Evolutionary conservation across 495 filamentous ascomycete genomes (phyloP), one percentile per base, ranked within the genome.

Genomic region (Aspergillus bertholletiae): DNA sequence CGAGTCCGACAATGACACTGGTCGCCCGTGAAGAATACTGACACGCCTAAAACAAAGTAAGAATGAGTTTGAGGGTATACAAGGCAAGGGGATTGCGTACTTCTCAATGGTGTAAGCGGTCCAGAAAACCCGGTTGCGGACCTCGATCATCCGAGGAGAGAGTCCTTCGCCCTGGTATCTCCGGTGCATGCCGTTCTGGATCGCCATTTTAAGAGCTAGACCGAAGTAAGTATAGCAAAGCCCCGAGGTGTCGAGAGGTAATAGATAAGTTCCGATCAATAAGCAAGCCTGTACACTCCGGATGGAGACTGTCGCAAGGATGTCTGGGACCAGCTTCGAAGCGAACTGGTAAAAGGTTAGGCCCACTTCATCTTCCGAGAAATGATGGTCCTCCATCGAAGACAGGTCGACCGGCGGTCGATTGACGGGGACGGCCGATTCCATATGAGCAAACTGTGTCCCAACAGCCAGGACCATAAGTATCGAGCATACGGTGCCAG

Each of bases 111-210:
- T 78, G 51, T 77, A 79, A 3, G 74, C 69, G 7, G 74, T 80
- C 77, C 77, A 80, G 57, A 79, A 80, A 4, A 80, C 73, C 4
- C 77, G 69, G 54, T 80, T 80, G 13, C 77, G 63, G 3, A 72
- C 63, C 60, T 80, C 77, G 1, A 74, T 57, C 68, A 72, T 77
- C 32, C 68, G 66, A 13, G 66, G 51, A 2, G 71, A 74, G 1
- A 79, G 56, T 0, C 74, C 74, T 52, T 78, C 71, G 13, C 74
- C 77, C 28, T 70, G 65, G 43, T 80, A 79, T 43, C 69, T 70
- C 34, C 77, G 66, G 50, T 80, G 77, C 77, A 80, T 80, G n/a
- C 77, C 77, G 58, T 80, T 80, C 41, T 79, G 77, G 37, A 80
- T 77, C 0, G 76, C 77, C 51, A 80, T 62, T 40, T 80, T 80